These are phyloP conservation scores for Acanthochlamys bracteata DNA, from an alignment of 106 monocot species.

Conservation along the genomic window DNA sequence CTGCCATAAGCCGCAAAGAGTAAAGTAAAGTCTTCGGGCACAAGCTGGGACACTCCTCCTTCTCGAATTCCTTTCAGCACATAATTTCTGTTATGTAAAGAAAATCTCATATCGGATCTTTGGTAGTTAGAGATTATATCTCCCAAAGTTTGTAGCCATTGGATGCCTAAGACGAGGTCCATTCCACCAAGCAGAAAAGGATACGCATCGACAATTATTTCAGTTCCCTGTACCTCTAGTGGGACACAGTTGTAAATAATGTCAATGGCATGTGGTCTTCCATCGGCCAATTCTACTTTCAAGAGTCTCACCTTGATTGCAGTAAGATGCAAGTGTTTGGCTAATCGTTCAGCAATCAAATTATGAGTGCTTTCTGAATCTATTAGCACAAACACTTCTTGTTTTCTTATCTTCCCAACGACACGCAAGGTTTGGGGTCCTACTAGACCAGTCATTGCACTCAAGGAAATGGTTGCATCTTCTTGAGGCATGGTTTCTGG, in stretches of 20 bases:
- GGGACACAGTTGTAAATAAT: neutral
- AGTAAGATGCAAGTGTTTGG: neutral
- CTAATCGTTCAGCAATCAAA: neutral
- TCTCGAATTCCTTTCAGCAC: neutral
- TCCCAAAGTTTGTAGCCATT: neutral
- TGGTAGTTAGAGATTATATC: neutral
- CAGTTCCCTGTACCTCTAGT: neutral
- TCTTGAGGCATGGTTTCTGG: neutral
- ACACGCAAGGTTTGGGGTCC: neutral
- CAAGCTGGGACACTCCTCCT: neutral
- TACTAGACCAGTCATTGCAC: neutral
- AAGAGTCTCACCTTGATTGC: neutral
- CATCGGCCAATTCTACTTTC: neutral
- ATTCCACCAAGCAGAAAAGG: neutral
- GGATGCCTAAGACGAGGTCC: neutral
- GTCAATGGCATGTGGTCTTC: neutral
- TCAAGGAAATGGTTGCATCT: neutral
- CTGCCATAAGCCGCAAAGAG: neutral
- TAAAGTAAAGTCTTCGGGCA: neutral
- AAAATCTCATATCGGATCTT: neutral
- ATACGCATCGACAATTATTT: neutral
- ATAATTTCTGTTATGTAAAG: neutral
- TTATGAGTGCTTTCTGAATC: neutral
- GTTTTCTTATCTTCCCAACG: neutral
- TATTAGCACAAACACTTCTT: neutral